phyloP scores from a whole-genome alignment of 2,329 filamentous ascomycete genomes.

The Xylariaceae sp. region DNA sequence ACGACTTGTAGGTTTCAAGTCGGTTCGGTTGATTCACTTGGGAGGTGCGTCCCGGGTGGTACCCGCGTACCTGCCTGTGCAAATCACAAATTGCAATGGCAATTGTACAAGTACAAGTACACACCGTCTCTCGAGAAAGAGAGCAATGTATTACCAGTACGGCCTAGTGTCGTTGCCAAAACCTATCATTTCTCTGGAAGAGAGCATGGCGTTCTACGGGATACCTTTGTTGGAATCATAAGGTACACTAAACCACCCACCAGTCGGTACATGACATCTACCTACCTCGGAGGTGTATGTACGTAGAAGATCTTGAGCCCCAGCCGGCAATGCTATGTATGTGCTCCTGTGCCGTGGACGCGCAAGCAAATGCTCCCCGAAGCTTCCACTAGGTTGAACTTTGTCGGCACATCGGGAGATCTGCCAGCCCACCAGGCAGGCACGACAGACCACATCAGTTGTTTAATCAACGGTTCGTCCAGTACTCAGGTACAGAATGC shows the following conservation, averaged over 20 bases:
- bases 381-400: slow-evolving; percentile 24
- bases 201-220: not conserved
- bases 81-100: not conserved
- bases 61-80: not conserved
- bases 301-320: slow-evolving; percentile 1
- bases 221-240: not conserved
- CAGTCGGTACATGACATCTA: not conserved
- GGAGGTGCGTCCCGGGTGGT: not conserved
- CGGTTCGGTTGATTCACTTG: not conserved
- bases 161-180: too few species aligned
- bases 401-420: slow-evolving; percentile 26
- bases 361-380: slow-evolving; percentile 20
- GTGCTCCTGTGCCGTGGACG: slow-evolving; percentile 11
- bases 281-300: not conserved
- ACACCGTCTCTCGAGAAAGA: not conserved
- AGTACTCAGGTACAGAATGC: slow-evolving; percentile 7
- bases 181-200: not conserved
- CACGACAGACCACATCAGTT: not conserved
- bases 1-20: not conserved
- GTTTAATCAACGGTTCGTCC: not conserved
- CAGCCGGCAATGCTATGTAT: slow-evolving; percentile 8
- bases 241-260: not conserved
- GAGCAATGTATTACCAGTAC: not conserved
- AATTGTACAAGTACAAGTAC: not conserved
- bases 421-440: slow-evolving; percentile 19